These are phyloP conservation scores for Tetrapisispora taiwanensis DNA, from an alignment of 805 yeast genomes.

Conservation along the genomic window DNA sequence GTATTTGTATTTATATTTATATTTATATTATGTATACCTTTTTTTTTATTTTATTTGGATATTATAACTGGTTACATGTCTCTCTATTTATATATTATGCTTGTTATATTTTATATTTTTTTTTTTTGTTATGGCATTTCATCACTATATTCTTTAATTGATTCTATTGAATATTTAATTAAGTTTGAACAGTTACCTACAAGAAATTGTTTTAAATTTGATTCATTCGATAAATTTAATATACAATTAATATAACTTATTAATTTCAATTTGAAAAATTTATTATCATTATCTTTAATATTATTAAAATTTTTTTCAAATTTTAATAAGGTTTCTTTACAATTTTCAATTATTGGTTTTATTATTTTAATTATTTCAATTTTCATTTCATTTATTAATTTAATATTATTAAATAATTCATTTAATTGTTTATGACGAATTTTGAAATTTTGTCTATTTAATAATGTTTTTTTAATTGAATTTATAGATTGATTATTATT, in stretches of 20 bases:
- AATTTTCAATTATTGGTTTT: slow-evolving; percentile 14
- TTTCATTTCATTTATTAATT: not conserved
- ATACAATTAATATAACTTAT: slow-evolving; percentile 27
- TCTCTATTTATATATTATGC: no score
- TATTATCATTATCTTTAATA: not conserved
- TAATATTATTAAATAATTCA: slow-evolving; percentile 4
- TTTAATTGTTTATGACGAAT: slow-evolving; percentile 31
- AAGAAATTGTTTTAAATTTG: slow-evolving; percentile 5
- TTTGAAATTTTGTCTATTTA: slow-evolving; percentile 29
- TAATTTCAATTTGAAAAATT: slow-evolving; percentile 25
- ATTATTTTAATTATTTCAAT: slow-evolving; percentile 10
- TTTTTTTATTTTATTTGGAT: no score
- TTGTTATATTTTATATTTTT: no score
- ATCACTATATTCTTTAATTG: not conserved
- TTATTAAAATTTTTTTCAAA: slow-evolving; percentile 9
- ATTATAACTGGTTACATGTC: no score
- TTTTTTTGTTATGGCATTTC: not conserved
- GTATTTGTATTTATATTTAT: no score
- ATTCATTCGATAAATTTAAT: slow-evolving; percentile 10
- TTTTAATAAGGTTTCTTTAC: slow-evolving; percentile 17
- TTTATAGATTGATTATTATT: slow-evolving; percentile 2
- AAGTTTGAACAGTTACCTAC: slow-evolving; percentile 9
- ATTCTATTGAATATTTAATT: slow-evolving; percentile 9
- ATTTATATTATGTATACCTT: no score
- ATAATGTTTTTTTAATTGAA: slow-evolving; percentile 13